Evolutionary conservation across 2,329 filamentous ascomycete species (phyloP), one percentile per base, ranked within the genome.

Genomic region (Colletotrichum cordylinicola): DNA sequence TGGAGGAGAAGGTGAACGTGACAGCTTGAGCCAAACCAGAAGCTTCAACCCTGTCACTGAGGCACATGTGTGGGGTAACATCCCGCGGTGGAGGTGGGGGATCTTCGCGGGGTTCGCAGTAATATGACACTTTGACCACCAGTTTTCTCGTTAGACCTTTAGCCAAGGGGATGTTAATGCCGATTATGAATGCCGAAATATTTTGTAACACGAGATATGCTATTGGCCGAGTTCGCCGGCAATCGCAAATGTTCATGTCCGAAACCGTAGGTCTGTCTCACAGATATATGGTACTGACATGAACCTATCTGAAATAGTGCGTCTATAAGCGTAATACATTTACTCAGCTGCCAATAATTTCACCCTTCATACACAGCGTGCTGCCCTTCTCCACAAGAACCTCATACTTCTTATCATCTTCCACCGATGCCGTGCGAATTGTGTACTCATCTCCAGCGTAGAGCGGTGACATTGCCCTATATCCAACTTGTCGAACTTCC

Each of bases 381-480:
- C 81, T 83, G 3, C 83, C 78, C 74, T 81, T 88, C 76, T 88
- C 88, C 56, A 90, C 89, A 78, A 86, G 82, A 9, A 91, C 79
- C 61, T 89, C 87, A 83, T 85, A 89, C 12, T 73, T 73, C 4
- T 79, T 74, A 1, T 37, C 79, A n/a, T 29, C 83, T 78, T 78
- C 85, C 77, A 72, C 84, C 81, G 84, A 85, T 61, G 86, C 87
- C 2, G 90, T 92, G 75, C 89, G 92, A n/a, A 95, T 87, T 27
- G 81, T 87, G 78, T 95, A 90, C 27, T 87, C 84, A 80, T 95
- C 92, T 8, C 91, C 90, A 29, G 92, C 93, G 82, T 94, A 95
- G 6, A 96, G 79, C 0, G 94, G 94, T 1, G 92, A 88, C 68
- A 94, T 81, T 71, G 95, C 95, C 55, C 90, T 88, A 81, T 96